Percentiles rank a stretch among this genome's conserved stretches.
phyloP scores from a whole-genome alignment of 306 rosid genomes.

The Canavalia gladiata region DNA sequence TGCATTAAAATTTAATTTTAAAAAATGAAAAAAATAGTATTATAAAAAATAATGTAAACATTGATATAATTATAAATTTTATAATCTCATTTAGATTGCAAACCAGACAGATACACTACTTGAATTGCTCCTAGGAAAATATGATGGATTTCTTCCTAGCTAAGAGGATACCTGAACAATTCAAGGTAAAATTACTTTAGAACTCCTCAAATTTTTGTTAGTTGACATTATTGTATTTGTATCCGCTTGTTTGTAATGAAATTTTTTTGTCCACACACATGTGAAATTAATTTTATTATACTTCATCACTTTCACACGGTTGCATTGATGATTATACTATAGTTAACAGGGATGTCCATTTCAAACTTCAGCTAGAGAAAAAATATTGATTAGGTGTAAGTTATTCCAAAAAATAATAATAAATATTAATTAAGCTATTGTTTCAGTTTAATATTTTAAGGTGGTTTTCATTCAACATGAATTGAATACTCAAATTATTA shows the following conservation, averaged over 20 bases:
- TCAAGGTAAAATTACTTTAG: too few relatives aligned
- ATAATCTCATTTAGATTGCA: too few relatives aligned
- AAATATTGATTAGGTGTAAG: not conserved
- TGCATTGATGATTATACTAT: not conserved
- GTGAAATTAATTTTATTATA: not conserved
- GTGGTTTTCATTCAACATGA: not conserved
- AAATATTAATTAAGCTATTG: slow-evolving; percentile 20
- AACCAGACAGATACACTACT: too few relatives aligned
- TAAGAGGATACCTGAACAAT: too few relatives aligned
- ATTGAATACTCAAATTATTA: too few relatives aligned
- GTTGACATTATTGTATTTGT: not conserved
- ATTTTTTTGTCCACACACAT: not conserved
- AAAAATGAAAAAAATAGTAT: too few relatives aligned
- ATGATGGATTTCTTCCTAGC: too few relatives aligned
- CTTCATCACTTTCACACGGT: not conserved
- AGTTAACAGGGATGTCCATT: not conserved
- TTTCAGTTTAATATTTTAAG: slow-evolving; percentile 13
- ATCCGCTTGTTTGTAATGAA: not conserved
- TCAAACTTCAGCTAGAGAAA: slow-evolving; percentile 7
- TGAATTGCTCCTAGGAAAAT: too few relatives aligned
- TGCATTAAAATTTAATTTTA: too few relatives aligned
- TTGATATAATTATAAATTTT: too few relatives aligned
- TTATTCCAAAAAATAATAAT: not conserved
- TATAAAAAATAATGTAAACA: too few relatives aligned
- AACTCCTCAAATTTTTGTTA: not conserved